Evolutionary conservation across 2,329 filamentous ascomycete genomes (phyloP).

Genomic region (Thelonectria blattea): DNA sequence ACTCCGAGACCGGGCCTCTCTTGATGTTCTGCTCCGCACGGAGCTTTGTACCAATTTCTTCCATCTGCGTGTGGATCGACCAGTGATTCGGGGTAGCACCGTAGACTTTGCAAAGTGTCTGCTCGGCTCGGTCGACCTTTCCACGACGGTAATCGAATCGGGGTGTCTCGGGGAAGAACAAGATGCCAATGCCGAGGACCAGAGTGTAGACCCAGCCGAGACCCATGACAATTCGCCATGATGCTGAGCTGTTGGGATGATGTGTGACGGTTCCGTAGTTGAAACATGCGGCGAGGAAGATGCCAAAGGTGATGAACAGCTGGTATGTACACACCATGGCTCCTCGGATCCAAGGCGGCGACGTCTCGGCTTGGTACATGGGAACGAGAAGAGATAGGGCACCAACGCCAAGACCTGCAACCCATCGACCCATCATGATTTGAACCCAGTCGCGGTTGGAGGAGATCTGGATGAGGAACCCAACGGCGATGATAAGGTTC

Average conservation of each 20-base stretch:
- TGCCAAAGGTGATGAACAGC: constrained; percentile 74
- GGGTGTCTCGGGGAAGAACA: constrained; percentile 59
- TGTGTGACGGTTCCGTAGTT: constrained; percentile 66
- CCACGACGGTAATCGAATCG: constrained; percentile 58
- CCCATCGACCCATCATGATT: constrained; percentile 67
- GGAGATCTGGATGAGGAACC: constrained; percentile 72
- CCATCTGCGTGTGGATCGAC: constrained; percentile 54
- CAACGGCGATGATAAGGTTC: constrained; percentile 65
- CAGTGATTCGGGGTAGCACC: constrained; percentile 51
- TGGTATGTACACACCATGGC: constrained; percentile 71
- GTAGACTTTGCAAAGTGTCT: constrained; percentile 56
- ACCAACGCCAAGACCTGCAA: constrained; percentile 72
- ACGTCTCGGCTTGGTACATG: constrained; percentile 78
- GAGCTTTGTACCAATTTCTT: constrained; percentile 61
- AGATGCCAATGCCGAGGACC: constrained; percentile 55
- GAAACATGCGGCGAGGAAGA: constrained; percentile 64
- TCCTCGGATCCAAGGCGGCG: constrained; percentile 70
- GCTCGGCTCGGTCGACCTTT: constrained; percentile 51
- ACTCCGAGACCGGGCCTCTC: constrained; percentile 51
- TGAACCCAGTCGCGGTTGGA: constrained; percentile 65
- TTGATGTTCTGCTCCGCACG: constrained; percentile 52
- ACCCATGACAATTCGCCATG: constrained; percentile 67
- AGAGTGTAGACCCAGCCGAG: constrained; percentile 59
- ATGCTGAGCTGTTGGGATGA: constrained; percentile 50
- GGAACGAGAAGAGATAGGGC: constrained; percentile 68